Evolutionary conservation across 179 eudicot genomes (phyloP), one percentile per base, ranked within the genome.

Genomic region (Sideroxylon spinosum): DNA sequence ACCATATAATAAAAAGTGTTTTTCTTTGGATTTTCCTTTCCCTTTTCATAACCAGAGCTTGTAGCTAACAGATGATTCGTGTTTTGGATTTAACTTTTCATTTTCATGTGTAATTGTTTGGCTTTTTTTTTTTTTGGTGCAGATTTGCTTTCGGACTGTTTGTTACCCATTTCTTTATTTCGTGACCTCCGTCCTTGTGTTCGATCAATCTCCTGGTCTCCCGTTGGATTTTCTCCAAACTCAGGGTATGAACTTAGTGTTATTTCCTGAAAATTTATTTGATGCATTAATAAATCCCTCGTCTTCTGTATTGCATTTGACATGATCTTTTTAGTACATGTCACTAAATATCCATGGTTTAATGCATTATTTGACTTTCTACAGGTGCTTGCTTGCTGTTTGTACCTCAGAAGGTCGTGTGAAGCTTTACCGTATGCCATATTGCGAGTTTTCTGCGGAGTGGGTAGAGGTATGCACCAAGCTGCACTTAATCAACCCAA

Each of bases 121-220:
- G 64, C 4, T 81, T 57, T 85, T 75, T 71, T 80, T 37, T 37
- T 37, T 37, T 37, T 37, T 37, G 3, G 44, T 37, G 44, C 87
- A 90, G 98, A 91, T 84, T 78, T 94, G 81, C 82, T 80, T 50
- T 81, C 89, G 29, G 86, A 84, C 37, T 87, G 98, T 86, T 84
- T 95, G 86, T 69, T 92, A 71, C 90, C 95, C 20, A 86, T 78
- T 64, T 78, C 87, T 85, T 86, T 93, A 75, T 84, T 92, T 68
- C 85, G 99, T 70, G 94, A 92, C 49, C 68, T 71, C 26, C 90
- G 89, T 32, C 90, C 91, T 26, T 89, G 87, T 86, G 96, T 86
- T 71, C 90, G 99, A 17, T 91, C 98, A 70, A 86, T 95, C 55
- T 86, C 98, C 25, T 95, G 98, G 99, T 95, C 98, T 49, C 97